These are phyloP conservation scores for Pichia sp. DNA, from an alignment of 1,139 yeast species.

Conservation along the genomic window DNA sequence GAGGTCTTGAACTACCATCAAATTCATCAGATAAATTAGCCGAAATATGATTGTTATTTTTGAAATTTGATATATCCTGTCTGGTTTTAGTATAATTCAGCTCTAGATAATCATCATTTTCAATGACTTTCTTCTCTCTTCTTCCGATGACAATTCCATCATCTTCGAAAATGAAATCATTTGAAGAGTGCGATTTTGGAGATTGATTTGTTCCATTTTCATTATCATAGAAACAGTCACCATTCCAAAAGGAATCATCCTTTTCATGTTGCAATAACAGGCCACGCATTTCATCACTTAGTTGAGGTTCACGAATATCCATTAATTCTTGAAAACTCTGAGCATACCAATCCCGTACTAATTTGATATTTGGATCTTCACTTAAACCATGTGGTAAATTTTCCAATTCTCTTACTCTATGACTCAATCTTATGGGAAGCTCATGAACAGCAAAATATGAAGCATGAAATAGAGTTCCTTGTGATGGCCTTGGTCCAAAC, in stretches of 20 bases:
- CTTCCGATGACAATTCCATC: conserved; percentile 45
- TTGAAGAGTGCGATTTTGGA: not conserved
- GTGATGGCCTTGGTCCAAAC: conserved; percentile 72
- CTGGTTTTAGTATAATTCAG: not conserved
- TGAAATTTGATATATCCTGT: not conserved
- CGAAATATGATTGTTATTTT: not conserved
- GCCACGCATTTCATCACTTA: conserved; percentile 23
- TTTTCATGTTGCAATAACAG: conserved; percentile 9
- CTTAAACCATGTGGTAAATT: conserved; percentile 69
- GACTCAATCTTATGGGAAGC: conserved; percentile 79
- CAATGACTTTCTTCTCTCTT: conserved; percentile 11
- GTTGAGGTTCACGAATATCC: conserved; percentile 43
- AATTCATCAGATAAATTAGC: not conserved
- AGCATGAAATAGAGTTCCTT: conserved; percentile 75
- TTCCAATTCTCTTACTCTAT: conserved; percentile 79
- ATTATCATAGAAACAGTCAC: not conserved
- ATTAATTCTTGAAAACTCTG: conserved; percentile 83
- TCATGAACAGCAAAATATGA: conserved; percentile 83
- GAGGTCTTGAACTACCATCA: conserved; percentile 8
- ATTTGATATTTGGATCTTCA: conserved; percentile 65
- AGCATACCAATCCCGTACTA: conserved; percentile 86
- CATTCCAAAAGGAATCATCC: conserved; percentile 7
- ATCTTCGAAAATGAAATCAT: conserved; percentile 31
- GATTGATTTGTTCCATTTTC: not conserved
- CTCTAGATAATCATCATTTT: conserved; percentile 5